phyloP scores from a whole-genome alignment of 1,139 yeast species.

The Pneumocystis canis region DNA sequence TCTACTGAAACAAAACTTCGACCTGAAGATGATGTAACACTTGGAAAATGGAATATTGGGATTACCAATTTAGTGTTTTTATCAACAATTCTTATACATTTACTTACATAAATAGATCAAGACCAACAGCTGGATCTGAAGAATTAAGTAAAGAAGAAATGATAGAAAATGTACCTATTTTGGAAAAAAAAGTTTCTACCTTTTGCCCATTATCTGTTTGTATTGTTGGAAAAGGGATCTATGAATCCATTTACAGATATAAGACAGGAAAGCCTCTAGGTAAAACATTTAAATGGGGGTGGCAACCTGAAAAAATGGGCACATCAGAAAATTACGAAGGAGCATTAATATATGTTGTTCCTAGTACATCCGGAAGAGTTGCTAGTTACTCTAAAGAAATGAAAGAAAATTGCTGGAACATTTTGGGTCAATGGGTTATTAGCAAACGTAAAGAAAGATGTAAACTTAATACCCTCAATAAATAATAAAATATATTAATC shows the following conservation, averaged over 20 bases:
- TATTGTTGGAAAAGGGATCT: constrained; percentile 64
- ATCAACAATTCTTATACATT: not conserved
- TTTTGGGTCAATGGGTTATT: constrained; percentile 20
- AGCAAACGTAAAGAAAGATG: constrained; percentile 1
- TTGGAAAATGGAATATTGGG: constrained; percentile 40
- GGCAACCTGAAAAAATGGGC: constrained; percentile 24
- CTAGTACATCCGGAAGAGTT: constrained; percentile 67
- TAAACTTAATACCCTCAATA: not conserved
- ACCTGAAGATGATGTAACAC: constrained; percentile 31
- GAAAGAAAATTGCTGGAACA: constrained; percentile 38
- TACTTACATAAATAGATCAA: constrained; percentile 17
- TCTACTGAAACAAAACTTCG: constrained; percentile 19
- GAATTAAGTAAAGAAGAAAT: constrained; percentile 43
- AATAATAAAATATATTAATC: not conserved
- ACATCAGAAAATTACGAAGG: constrained; percentile 5
- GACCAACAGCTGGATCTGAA: constrained; percentile 49
- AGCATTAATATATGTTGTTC: constrained; percentile 41
- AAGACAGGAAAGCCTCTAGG: constrained; percentile 20
- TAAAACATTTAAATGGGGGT: constrained; percentile 38
- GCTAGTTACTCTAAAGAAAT: constrained; percentile 35
- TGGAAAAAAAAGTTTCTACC: constrained; percentile 33
- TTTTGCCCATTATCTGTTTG: constrained; percentile 35
- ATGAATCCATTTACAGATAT: constrained; percentile 43
- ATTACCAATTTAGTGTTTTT: constrained; percentile 49
- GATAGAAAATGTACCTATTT: constrained; percentile 38